Evolutionary conservation across 2,329 filamentous ascomycete genomes (phyloP), one percentile per base, ranked within the genome.

Genomic region (Exserohilum rostratum): DNA sequence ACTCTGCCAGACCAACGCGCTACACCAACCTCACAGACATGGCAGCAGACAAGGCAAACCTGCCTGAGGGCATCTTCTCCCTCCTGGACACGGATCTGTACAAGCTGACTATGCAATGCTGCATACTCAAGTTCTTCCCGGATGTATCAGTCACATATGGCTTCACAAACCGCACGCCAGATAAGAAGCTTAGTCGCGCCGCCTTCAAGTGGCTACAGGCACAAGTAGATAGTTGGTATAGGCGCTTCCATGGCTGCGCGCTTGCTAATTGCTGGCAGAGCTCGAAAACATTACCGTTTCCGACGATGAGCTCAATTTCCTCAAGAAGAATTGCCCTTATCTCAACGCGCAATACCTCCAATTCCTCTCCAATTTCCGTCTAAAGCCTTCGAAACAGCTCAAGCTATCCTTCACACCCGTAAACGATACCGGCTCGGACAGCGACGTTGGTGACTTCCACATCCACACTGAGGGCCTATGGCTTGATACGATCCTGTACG

Each of bases 21-120:
- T 39, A 13, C 46, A 42, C 27, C 22, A 42, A 27, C 34, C 48
- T 47, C 43, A 34, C 33, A 49, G 49, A 6, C 44, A 75, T 74
- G 70, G 67, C 65, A 17, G 42, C 49, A 7, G 40, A 48, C 35
- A 34, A 57, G 6, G 58, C 63, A 3, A 57, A 50, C 22, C 40
- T 74, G 71, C 75, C 78, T 5, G 74, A 75, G 66, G 74, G 74
- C 65, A 60, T 76, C 45, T 66, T 68, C 58, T 82, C 79, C 2
- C 71, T 82, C n/a, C 68, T 82, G 40, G 80, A 82, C 53, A 82
- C 80, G 1, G 87, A 89, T 74, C 77, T 99, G 57, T 99, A 97
- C 85, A 99, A 99, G 78, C 79, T 99, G 77, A 99, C 95, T 17
- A 99, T 99, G 95, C 95, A 99, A 88, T 96, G 75, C 48, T 77